Percentiles rank a stretch among this genome's conserved stretches.
Conservation (phyloP, 164 flowering plant species). For the Umbellularia californica region DNA sequence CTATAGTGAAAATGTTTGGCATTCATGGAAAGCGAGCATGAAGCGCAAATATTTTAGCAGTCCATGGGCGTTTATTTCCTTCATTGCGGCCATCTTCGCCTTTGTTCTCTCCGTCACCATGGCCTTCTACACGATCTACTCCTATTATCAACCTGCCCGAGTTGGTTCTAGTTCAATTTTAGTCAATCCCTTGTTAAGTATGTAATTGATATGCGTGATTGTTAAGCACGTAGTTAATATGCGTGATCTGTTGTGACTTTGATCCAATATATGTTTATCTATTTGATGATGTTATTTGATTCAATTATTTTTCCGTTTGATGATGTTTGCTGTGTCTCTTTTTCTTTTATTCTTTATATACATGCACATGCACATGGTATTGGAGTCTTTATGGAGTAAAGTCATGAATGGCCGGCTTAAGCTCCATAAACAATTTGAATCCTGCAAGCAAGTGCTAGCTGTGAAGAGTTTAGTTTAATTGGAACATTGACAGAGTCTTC, state of each 20-base stretch:
- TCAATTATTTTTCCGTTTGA: not conserved
- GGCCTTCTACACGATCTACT: not conserved
- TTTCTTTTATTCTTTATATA: too few relatives aligned
- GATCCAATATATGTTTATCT: not conserved
- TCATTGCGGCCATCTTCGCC: not conserved
- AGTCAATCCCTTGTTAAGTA: not conserved
- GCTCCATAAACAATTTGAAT: too few relatives aligned
- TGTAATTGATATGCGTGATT: not conserved
- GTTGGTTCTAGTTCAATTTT: not conserved
- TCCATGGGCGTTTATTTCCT: constrained; percentile 7
- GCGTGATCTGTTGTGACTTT: not conserved
- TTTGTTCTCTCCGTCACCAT: not conserved
- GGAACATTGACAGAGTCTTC: too few relatives aligned
- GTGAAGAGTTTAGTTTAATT: too few relatives aligned
- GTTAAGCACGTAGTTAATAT: not conserved
- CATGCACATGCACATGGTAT: too few relatives aligned
- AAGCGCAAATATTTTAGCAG: constrained; percentile 2
- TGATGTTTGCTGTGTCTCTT: too few relatives aligned
- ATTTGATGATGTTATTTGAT: not conserved
- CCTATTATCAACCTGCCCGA: not conserved
- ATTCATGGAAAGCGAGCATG: not conserved
- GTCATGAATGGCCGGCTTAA: too few relatives aligned
- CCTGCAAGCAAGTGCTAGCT: too few relatives aligned
- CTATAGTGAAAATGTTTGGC: not conserved
- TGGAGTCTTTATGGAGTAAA: too few relatives aligned